Conservation (phyloP, 148 eudicot genomes). For the Rhododendron simsii region DNA sequence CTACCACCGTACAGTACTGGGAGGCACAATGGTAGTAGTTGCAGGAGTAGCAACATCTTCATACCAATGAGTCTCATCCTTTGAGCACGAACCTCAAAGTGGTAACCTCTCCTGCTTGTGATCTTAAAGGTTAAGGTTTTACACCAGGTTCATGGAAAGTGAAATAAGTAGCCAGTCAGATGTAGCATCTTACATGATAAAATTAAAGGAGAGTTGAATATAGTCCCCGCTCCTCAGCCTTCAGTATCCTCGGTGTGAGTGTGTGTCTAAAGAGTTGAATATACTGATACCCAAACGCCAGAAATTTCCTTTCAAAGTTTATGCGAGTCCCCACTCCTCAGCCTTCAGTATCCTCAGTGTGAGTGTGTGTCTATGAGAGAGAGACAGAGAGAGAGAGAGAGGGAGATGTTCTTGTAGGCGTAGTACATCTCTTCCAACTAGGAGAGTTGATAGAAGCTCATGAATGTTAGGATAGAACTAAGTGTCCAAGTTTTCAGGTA, state of each 20-base stretch:
- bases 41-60: not conserved
- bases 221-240: not conserved
- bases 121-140: not conserved
- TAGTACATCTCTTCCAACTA: not conserved
- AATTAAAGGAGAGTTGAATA: slow-evolving; percentile 1
- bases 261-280: not conserved
- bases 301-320: not conserved
- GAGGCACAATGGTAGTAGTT: not conserved
- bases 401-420: not conserved
- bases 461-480: not conserved
- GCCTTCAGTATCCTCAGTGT: not conserved
- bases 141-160: not conserved
- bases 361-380: no score
- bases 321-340: not conserved
- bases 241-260: not conserved
- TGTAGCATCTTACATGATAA: not conserved
- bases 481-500: not conserved
- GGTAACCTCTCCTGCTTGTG: not conserved
- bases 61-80: not conserved
- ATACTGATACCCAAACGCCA: not conserved
- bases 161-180: not conserved
- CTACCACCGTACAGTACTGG: not conserved
- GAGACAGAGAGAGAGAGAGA: no score
- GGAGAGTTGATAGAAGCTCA: not conserved
- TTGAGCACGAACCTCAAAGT: not conserved